Conservation (phyloP, 768 basidiomycete genomes). For the Phlebiopsis gigantea region DNA sequence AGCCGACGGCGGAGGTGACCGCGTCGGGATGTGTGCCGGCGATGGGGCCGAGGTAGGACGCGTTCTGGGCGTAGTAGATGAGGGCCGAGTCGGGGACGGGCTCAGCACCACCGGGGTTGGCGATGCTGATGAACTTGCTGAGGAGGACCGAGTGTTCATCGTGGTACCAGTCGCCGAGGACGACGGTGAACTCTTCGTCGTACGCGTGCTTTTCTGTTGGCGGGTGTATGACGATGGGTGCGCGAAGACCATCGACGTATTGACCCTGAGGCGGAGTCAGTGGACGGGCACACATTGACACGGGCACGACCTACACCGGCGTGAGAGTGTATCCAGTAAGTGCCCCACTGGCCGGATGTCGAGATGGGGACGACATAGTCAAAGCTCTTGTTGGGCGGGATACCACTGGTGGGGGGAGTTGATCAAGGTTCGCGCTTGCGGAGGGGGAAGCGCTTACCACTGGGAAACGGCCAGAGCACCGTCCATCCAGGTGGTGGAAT, state of each 20-base stretch:
- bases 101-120: slow-evolving; percentile 81
- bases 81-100: slow-evolving; percentile 85
- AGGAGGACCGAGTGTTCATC: slow-evolving; percentile 59
- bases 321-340: slow-evolving; percentile 80
- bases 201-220: slow-evolving; percentile 61
- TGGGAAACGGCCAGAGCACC: slow-evolving; percentile 80
- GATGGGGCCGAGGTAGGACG: slow-evolving; percentile 60
- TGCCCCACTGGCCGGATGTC: slow-evolving; percentile 67
- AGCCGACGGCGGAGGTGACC: slow-evolving; percentile 61
- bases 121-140: slow-evolving; percentile 59
- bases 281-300: neutral
- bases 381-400: slow-evolving; percentile 66
- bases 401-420: slow-evolving; percentile 45
- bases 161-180: slow-evolving; percentile 94
- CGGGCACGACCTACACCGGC: slow-evolving; percentile 34
- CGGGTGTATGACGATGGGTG: slow-evolving; percentile 77
- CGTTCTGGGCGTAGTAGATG: slow-evolving; percentile 80
- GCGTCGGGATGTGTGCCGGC: slow-evolving; percentile 39
- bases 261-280: slow-evolving; percentile 52
- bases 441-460: slow-evolving; percentile 49
- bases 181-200: slow-evolving; percentile 86
- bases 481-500: slow-evolving; percentile 82
- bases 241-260: slow-evolving; percentile 91
- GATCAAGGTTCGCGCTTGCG: neutral
- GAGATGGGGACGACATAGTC: slow-evolving; percentile 73